phyloP scores from a whole-genome alignment of 345 rosid species.

The rapeseed (Brassica napus) region DNA sequence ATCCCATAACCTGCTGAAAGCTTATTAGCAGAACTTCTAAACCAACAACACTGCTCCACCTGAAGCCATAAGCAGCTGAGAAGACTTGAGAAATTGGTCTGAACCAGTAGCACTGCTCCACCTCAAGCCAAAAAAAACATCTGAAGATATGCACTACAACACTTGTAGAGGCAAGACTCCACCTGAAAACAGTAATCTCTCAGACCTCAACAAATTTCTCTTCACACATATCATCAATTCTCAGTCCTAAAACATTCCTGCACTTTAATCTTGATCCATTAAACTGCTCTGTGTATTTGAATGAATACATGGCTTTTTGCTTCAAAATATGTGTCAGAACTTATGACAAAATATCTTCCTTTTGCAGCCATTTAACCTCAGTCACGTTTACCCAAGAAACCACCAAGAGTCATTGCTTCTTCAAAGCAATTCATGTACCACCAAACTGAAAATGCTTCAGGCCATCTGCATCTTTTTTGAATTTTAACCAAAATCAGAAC shows the following conservation, averaged over 20 bases:
- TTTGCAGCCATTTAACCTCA: background rate
- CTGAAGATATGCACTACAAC: background rate
- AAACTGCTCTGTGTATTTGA: background rate
- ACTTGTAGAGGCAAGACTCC: background rate
- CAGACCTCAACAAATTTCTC: background rate
- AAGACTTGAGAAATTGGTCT: background rate
- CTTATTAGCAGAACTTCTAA: background rate
- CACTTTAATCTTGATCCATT: background rate
- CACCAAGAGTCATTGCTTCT: background rate
- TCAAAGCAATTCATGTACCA: background rate
- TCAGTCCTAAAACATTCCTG: background rate
- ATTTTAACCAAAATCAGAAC: background rate
- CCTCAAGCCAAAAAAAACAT: background rate
- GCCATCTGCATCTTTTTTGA: background rate
- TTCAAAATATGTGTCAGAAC: background rate
- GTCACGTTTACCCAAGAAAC: background rate
- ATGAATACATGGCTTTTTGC: background rate
- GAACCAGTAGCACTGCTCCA: background rate
- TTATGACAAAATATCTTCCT: background rate
- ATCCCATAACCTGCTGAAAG: background rate
- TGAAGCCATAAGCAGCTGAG: background rate
- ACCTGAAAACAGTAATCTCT: background rate
- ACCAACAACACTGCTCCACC: background rate
- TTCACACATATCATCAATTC: background rate
- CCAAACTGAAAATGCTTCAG: too few relatives aligned